Evolutionary conservation across 768 basidiomycete species (phyloP).

Genomic region (Phylloporus sp.): DNA sequence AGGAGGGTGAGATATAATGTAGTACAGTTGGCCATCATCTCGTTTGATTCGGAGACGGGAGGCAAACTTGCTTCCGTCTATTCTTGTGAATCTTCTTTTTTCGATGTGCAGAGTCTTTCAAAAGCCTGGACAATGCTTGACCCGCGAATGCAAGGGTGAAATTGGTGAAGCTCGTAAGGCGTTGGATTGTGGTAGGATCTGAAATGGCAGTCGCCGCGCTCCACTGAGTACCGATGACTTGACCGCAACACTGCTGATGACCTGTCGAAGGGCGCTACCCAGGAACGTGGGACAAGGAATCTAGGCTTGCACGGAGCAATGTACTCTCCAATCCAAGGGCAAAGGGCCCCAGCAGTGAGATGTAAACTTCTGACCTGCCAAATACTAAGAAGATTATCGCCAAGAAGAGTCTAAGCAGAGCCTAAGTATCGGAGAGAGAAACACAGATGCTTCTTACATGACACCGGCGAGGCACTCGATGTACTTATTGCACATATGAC

Average conservation of each 20-base stretch:
- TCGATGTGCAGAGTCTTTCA: not conserved
- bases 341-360: slow-evolving; percentile 65
- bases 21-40: not conserved
- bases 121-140: too few species aligned
- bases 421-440: slow-evolving; percentile 6
- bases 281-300: too few species aligned
- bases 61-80: slow-evolving; percentile 1
- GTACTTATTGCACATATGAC: slow-evolving; percentile 69
- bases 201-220: too few species aligned
- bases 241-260: too few species aligned
- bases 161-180: too few species aligned
- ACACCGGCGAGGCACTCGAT: slow-evolving; percentile 78
- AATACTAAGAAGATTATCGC: slow-evolving; percentile 76
- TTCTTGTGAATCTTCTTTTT: not conserved
- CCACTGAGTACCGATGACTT: too few species aligned
- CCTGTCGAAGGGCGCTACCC: too few species aligned
- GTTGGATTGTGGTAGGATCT: too few species aligned
- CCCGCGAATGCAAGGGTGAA: too few species aligned
- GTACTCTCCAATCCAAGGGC: slow-evolving; percentile 83
- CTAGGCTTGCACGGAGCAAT: too few species aligned
- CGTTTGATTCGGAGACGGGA: not conserved
- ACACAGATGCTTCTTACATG: slow-evolving; percentile 45
- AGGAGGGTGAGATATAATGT: slow-evolving; percentile 80
- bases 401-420: slow-evolving; percentile 48
- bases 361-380: slow-evolving; percentile 55